Evolutionary conservation across 495 filamentous ascomycete genomes (phyloP).

Genomic region (Annulohypoxylon nitens): DNA sequence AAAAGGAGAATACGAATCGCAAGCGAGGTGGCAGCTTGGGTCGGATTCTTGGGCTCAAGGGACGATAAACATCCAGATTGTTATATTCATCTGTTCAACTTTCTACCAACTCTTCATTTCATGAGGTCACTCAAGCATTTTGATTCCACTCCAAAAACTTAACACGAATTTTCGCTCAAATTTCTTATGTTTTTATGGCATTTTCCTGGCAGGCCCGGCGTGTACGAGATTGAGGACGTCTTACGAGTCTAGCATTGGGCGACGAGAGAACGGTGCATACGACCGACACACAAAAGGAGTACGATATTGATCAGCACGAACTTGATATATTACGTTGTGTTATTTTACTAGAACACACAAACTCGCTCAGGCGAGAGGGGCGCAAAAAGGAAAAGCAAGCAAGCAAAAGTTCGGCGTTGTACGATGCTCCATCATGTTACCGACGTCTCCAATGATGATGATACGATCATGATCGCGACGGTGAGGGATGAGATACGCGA

Average conservation of each 20-base stretch:
- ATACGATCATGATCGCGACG: slow-evolving; percentile 23
- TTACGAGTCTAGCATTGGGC: slow-evolving; percentile 24
- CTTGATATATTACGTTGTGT: slow-evolving; percentile 30
- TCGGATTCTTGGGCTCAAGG: slow-evolving; percentile 44
- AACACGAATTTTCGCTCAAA: slow-evolving; percentile 11
- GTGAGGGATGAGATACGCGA: slow-evolving; percentile 21
- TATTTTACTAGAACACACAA: slow-evolving; percentile 39
- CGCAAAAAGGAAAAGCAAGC: slow-evolving; percentile 13
- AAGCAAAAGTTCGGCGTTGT: slow-evolving; percentile 12
- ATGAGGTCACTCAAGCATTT: slow-evolving; percentile 6
- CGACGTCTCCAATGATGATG: slow-evolving; percentile 31
- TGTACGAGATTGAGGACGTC: slow-evolving; percentile 24
- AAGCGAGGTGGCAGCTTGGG: slow-evolving; percentile 51
- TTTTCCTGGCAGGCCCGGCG: slow-evolving; percentile 17
- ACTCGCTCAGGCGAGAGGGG: slow-evolving; percentile 45
- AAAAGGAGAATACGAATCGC: slow-evolving; percentile 33
- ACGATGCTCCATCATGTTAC: slow-evolving; percentile 19
- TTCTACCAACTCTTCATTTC: not conserved
- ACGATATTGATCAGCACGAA: slow-evolving; percentile 26
- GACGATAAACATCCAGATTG: slow-evolving; percentile 26
- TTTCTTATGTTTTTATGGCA: slow-evolving; percentile 26
- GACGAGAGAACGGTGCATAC: slow-evolving; percentile 37
- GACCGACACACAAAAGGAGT: slow-evolving; percentile 28
- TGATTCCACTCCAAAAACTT: slow-evolving; percentile 7
- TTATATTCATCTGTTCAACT: slow-evolving; percentile 23